phyloP scores from a whole-genome alignment of 345 rosid species.

The Gossypium mustelinum region DNA sequence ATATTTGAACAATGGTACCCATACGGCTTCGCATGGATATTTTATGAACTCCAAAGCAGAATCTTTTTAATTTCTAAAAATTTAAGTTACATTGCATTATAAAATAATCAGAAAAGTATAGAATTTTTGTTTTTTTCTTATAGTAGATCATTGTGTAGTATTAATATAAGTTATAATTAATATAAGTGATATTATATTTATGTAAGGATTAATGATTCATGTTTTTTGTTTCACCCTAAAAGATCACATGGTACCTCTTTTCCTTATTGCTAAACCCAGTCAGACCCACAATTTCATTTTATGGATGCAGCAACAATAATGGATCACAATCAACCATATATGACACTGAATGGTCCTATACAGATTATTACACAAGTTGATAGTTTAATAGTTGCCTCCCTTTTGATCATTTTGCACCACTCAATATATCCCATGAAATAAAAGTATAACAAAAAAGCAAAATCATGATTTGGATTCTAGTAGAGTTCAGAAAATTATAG shows the following conservation, averaged over 20 bases:
- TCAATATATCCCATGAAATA: no score
- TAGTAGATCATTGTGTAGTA: no score
- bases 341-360: background rate
- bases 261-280: conserved; percentile 1
- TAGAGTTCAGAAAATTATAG: background rate
- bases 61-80: no score
- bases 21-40: no score
- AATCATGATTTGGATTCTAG: background rate
- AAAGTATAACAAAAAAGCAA: background rate
- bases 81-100: no score
- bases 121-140: no score
- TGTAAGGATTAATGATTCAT: no score
- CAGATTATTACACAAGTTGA: background rate
- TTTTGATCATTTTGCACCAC: background rate
- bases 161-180: no score
- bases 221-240: background rate
- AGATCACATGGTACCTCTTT: background rate
- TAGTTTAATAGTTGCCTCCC: background rate
- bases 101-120: no score
- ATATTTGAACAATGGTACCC: no score
- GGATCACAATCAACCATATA: background rate
- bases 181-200: no score
- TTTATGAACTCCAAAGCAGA: no score
- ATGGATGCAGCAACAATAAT: background rate
- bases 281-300: background rate